Evolutionary conservation across 768 basidiomycete genomes (phyloP).

Genomic region (Rhizopogon vinicolor): DNA sequence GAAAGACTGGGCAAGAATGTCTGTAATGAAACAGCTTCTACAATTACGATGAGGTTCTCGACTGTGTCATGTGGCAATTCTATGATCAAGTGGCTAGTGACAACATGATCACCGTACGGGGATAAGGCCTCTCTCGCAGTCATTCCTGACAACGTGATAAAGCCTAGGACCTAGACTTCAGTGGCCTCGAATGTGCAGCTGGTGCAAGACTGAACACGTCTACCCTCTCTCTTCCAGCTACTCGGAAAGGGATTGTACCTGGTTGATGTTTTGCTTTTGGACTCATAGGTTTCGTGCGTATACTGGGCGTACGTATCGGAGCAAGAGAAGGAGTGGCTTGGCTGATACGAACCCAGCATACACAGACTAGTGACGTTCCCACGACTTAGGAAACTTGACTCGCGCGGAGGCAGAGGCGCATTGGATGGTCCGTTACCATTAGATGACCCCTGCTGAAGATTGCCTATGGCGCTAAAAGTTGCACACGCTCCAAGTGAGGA

Average conservation of each 20-base stretch:
- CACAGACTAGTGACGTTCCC: not conserved
- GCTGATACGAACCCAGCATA: constrained; percentile 5
- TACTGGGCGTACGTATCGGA: not conserved
- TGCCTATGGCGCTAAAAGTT: too few relatives aligned
- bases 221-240: not conserved
- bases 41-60: too few relatives aligned
- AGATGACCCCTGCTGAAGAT: too few relatives aligned
- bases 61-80: too few relatives aligned
- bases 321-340: constrained; percentile 15
- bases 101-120: too few relatives aligned
- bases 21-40: too few relatives aligned
- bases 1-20: too few relatives aligned
- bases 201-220: not conserved
- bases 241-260: not conserved
- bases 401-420: not conserved
- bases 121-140: too few relatives aligned
- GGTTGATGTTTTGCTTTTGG: constrained; percentile 7
- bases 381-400: constrained; percentile 2
- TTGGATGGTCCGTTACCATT: constrained; percentile 5
- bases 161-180: not conserved
- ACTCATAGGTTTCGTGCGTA: not conserved
- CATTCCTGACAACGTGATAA: too few relatives aligned
- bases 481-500: not conserved
- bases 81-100: too few relatives aligned
- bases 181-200: not conserved